Percentiles rank a stretch among this genome's conserved stretches.
Evolutionary conservation across 495 filamentous ascomycete species (phyloP).

Genomic region (Apodospora peruviana): DNA sequence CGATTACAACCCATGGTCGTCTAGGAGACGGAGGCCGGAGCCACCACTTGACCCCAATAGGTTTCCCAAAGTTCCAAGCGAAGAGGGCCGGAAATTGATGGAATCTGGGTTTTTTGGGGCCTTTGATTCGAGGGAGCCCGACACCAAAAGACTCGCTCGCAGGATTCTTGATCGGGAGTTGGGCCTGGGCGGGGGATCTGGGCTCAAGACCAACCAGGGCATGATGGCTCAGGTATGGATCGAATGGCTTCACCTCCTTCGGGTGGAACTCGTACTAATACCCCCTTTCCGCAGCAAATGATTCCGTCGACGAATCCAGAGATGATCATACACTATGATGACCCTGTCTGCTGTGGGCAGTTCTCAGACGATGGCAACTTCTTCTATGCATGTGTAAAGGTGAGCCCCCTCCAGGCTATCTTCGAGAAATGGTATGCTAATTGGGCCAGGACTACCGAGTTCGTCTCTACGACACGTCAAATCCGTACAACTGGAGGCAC

Average conservation of each 20-base stretch:
- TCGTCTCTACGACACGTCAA: constrained; percentile 95
- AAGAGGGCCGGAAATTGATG: constrained; percentile 72
- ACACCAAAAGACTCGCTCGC: constrained; percentile 51
- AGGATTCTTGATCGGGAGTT: constrained; percentile 76
- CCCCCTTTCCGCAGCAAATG: constrained; percentile 43
- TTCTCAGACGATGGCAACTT: constrained; percentile 97
- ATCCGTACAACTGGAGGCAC: constrained; percentile 91
- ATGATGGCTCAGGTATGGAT: constrained; percentile 43
- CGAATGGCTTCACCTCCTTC: neutral
- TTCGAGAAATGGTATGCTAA: neutral
- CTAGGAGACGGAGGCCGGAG: constrained; percentile 18
- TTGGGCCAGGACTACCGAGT: constrained; percentile 68
- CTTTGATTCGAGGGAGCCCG: constrained; percentile 47
- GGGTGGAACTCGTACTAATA: neutral
- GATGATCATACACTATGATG: constrained; percentile 80
- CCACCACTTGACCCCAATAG: constrained; percentile 34
- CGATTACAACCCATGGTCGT: neutral
- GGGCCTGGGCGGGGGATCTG: constrained; percentile 51
- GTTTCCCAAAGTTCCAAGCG: constrained; percentile 74
- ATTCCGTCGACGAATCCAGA: constrained; percentile 73
- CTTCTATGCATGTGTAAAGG: constrained; percentile 87
- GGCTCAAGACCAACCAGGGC: constrained; percentile 50
- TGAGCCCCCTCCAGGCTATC: neutral
- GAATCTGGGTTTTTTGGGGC: constrained; percentile 69
- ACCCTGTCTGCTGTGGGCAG: constrained; percentile 88